Percentiles rank a stretch among this genome's conserved stretches.
These are phyloP conservation scores for Aureobasidium uvarum DNA, from an alignment of 2,329 filamentous ascomycete genomes.

Conservation along the genomic window DNA sequence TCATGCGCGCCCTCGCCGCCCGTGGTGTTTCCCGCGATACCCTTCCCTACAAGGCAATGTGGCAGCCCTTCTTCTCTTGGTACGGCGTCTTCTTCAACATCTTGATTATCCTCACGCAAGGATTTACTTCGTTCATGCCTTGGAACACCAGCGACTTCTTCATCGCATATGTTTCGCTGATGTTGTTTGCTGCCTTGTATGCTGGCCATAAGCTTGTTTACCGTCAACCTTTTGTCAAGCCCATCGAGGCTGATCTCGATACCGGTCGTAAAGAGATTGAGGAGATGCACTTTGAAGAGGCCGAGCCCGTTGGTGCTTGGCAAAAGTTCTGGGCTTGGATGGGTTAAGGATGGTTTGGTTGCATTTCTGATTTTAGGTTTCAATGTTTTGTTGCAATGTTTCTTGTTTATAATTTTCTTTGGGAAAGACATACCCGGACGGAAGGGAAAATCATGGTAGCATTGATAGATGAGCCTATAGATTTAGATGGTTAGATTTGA, in stretches of 20 bases:
- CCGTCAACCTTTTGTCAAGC: constrained; percentile 42
- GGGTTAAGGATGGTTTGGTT: constrained; percentile 7
- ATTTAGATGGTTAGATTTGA: not conserved
- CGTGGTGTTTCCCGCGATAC: constrained; percentile 66
- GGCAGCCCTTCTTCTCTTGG: constrained; percentile 62
- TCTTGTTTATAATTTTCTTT: constrained; percentile 1
- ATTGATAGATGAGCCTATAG: not conserved
- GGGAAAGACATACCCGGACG: not conserved
- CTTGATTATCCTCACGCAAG: constrained; percentile 51
- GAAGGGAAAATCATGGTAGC: not conserved
- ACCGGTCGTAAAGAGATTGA: constrained; percentile 43
- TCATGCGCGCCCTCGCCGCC: constrained; percentile 64
- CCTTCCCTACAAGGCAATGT: constrained; percentile 67
- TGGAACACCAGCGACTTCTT: constrained; percentile 72
- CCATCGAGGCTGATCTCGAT: constrained; percentile 45
- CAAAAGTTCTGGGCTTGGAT: constrained; percentile 36
- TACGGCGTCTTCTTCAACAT: constrained; percentile 65
- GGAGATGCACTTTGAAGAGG: constrained; percentile 38
- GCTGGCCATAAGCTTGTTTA: constrained; percentile 68
- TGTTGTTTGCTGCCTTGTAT: constrained; percentile 65
- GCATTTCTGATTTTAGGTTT: not conserved
- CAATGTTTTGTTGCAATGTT: not conserved
- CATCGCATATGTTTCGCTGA: constrained; percentile 67
- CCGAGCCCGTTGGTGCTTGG: constrained; percentile 36
- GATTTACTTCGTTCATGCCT: constrained; percentile 46